A percentile compares a stretch with the other conserved stretches of the same genome.
These are phyloP conservation scores for Bolboschoenus planiculmis DNA, from an alignment of 176 grass and related monocot genomes.

Conservation along the genomic window DNA sequence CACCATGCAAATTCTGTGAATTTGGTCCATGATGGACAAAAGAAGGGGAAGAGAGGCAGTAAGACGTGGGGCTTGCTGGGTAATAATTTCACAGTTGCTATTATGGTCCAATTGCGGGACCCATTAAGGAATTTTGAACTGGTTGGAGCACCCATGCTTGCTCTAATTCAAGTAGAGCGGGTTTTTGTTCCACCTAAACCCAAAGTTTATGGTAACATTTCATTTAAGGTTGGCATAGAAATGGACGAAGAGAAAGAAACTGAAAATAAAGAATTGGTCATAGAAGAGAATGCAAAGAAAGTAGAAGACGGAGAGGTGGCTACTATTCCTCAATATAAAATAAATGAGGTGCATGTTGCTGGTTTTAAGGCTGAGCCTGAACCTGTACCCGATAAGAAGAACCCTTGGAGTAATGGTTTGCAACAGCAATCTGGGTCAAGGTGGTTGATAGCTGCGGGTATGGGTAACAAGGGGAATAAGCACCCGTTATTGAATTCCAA, in stretches of 20 bases:
- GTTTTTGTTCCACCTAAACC: constrained; percentile 93
- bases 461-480: constrained; percentile 89
- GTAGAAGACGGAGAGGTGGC: constrained; percentile 30
- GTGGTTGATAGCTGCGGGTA: constrained; percentile 92
- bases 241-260: constrained; percentile 46
- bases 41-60: constrained; percentile 68
- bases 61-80: constrained; percentile 86
- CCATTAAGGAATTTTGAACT: constrained; percentile 83
- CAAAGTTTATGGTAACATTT: constrained; percentile 65
- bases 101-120: constrained; percentile 91
- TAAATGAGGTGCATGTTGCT: constrained; percentile 87
- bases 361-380: constrained; percentile 76
- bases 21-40: constrained; percentile 44
- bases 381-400: constrained; percentile 57
- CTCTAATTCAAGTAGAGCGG: constrained; percentile 93
- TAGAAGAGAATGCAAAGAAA: constrained; percentile 40
- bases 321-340: constrained; percentile 67
- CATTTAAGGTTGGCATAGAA: constrained; percentile 22
- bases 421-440: constrained; percentile 89
- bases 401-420: constrained; percentile 64
- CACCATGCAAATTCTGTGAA: constrained; percentile 95
- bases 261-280: constrained; percentile 46
- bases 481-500: constrained; percentile 87
- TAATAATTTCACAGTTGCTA: constrained; percentile 90
- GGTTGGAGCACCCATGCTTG: constrained; percentile 85